Evolutionary conservation across 1,139 yeast genomes (phyloP).

Genomic region (Scheffersomyces titani): DNA sequence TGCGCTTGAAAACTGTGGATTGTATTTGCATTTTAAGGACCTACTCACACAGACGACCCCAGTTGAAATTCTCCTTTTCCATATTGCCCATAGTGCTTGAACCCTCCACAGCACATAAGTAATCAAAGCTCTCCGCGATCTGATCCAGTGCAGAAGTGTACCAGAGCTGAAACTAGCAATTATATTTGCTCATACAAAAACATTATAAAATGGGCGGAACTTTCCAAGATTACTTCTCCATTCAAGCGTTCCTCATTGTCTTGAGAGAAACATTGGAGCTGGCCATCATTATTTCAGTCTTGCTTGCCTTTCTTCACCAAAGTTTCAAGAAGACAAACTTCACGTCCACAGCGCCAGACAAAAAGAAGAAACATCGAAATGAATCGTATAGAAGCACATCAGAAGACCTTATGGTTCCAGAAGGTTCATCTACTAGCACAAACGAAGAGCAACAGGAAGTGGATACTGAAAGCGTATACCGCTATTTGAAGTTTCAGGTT

Average conservation of each 20-base stretch:
- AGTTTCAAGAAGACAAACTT: conserved; percentile 18
- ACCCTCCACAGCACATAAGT: background rate
- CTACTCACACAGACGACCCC: background rate
- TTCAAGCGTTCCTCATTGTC: conserved; percentile 47
- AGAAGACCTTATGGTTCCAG: background rate
- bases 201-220: conserved; percentile 15
- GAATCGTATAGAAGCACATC: background rate
- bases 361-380: background rate
- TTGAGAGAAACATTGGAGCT: conserved; percentile 47
- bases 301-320: conserved; percentile 43
- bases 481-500: conserved; percentile 33
- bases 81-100: background rate
- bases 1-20: background rate
- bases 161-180: background rate
- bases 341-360: background rate
- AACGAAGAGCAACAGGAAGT: background rate
- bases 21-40: background rate
- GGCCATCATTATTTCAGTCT: conserved; percentile 48
- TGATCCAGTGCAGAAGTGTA: background rate
- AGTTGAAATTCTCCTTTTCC: background rate
- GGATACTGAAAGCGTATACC: conserved; percentile 10
- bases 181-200: background rate
- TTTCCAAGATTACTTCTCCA: conserved; percentile 41
- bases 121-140: background rate
- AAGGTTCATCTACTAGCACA: background rate